phyloP scores from a whole-genome alignment of 257 asterid genomes.

The Handroanthus guayacan region DNA sequence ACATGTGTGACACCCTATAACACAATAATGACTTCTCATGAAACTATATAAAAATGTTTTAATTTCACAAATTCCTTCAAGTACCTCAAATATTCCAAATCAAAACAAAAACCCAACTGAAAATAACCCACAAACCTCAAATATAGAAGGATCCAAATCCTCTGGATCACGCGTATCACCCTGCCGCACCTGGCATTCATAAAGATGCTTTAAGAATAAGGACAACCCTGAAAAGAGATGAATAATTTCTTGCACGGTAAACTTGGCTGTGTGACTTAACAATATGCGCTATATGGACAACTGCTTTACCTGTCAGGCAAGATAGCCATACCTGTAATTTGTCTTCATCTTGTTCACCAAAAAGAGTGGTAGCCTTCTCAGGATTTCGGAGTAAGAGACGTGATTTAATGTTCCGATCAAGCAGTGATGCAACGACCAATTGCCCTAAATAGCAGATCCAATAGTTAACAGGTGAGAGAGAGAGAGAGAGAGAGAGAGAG shows the following conservation, averaged over 20 bases:
- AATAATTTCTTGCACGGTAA: slow-evolving; percentile 3
- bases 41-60: background rate
- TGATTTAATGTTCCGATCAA: slow-evolving; percentile 65
- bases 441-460: slow-evolving; percentile 68
- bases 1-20: slow-evolving; percentile 88
- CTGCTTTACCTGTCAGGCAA: slow-evolving; percentile 18
- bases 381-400: slow-evolving; percentile 80
- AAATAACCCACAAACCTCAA: slow-evolving; percentile 66
- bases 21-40: slow-evolving; percentile 20
- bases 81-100: slow-evolving; percentile 25
- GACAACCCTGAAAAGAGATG: slow-evolving; percentile 31
- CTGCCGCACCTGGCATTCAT: slow-evolving; percentile 66
- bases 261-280: background rate
- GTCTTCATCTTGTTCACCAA: slow-evolving; percentile 80
- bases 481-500: too few species aligned
- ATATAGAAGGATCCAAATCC: slow-evolving; percentile 75
- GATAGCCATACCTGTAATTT: slow-evolving; percentile 65
- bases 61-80: slow-evolving; percentile 25
- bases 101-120: slow-evolving; percentile 15
- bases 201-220: slow-evolving; percentile 37
- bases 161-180: slow-evolving; percentile 82
- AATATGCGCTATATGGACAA: background rate
- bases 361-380: slow-evolving; percentile 73
- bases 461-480: background rate
- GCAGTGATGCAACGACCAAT: slow-evolving; percentile 87